Percentiles rank a stretch among this genome's conserved stretches.
Conservation (phyloP, 2,329 filamentous ascomycete species). For the Drechslerella dactyloides region DNA sequence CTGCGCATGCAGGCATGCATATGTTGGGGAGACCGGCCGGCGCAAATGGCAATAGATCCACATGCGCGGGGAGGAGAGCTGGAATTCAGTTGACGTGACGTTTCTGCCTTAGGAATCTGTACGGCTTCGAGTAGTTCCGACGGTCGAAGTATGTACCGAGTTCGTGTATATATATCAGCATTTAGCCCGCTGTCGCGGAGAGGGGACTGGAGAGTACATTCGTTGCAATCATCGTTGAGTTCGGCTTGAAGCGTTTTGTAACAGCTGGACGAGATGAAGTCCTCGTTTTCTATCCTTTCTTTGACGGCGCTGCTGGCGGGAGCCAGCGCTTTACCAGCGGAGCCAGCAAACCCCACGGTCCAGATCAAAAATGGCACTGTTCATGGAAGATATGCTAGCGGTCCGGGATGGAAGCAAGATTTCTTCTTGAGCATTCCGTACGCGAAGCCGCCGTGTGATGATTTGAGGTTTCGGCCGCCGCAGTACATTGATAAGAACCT, state of each 20-base stretch:
- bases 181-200: background rate
- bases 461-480: slow-evolving; percentile 61
- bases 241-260: background rate
- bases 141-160: background rate
- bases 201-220: background rate
- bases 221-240: background rate
- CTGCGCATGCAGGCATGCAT: too few relatives aligned
- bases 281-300: slow-evolving; percentile 13
- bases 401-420: slow-evolving; percentile 61
- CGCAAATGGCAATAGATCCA: too few relatives aligned
- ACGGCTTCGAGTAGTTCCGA: too few relatives aligned
- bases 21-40: too few relatives aligned
- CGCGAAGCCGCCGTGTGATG: slow-evolving; percentile 64
- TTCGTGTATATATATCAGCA: background rate
- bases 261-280: slow-evolving; percentile 29
- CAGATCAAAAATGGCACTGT: slow-evolving; percentile 62
- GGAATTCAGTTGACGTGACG: too few relatives aligned
- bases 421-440: slow-evolving; percentile 66
- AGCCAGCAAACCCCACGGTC: slow-evolving; percentile 55
- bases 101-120: too few relatives aligned
- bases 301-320: slow-evolving; percentile 23
- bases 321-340: too few relatives aligned
- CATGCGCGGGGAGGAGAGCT: too few relatives aligned
- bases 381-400: slow-evolving; percentile 59
- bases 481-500: slow-evolving; percentile 55